Base-by-base conservation (phyloP, 805 yeast species). In the Komagataella pseudopastoris region DNA sequence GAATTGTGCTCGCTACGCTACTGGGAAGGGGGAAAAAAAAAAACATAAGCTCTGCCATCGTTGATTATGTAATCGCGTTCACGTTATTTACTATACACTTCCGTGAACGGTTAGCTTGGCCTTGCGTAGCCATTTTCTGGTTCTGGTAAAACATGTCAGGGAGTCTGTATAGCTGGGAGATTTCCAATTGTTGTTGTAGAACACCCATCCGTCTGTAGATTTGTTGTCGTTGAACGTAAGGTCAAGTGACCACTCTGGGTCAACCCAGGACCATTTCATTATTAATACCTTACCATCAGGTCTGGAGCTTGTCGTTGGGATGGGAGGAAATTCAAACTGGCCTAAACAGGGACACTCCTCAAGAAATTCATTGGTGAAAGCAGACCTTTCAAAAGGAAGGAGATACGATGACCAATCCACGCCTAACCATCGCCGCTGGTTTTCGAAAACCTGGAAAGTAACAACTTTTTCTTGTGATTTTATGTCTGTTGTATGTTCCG, bases 361-460 rank as follows among this genome's bases (percentile, higher is more conserved):
- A 7, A 65, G 64, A 12, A 68, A 61, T 23, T 65, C 73, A 53
- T 70, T 71, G 46, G 82, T 76, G 56, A 65, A 80, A 17, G 69
- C 65, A 1, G 77, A 58, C 23, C 84, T 57, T 54, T 80, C 85
- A 52, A 70, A 67, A 2, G 85, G 84, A 3, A 78, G 57, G 44
- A 78, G 59, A 16, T 66, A 63, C 49, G 70, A 68, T 44, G 74
- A 63, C 85, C 85, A 80, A 6, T 85, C 86, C 16, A 80, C 53
- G 0, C 81, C 84, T 3, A 80, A 43, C 83, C 85, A 79, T 48
- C 84, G 64, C 56, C 87, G 67, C 59, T 81, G 80, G 56, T 80
- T 76, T 56, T 81, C 82, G 44, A 75, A 59, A 1, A 80, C 64
- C 49, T 71, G 75, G 54, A 80, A 79, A 51, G 72, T 66, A 1